A percentile compares a stretch with the other conserved stretches of the same genome.
These are phyloP conservation scores for Mucor racemosus DNA, from an alignment of 371 early-diverging fungal genomes.

Conservation along the genomic window DNA sequence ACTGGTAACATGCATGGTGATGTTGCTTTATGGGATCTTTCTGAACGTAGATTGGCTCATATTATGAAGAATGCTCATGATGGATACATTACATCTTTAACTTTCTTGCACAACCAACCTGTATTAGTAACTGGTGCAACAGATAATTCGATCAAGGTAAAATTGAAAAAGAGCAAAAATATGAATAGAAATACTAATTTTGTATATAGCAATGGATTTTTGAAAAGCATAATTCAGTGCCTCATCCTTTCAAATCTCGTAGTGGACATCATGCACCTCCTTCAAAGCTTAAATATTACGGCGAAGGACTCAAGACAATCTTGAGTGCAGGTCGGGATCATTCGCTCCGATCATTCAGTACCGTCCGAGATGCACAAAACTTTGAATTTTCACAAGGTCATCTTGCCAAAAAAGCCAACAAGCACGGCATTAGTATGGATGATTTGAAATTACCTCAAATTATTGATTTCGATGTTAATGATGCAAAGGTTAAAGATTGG, in stretches of 20 bases:
- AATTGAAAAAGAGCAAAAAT: neutral
- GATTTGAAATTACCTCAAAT: conserved; percentile 78
- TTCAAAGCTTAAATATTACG: conserved; percentile 77
- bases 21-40: conserved; percentile 92
- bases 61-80: conserved; percentile 85
- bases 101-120: conserved; percentile 85
- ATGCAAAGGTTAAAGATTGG: conserved; percentile 81
- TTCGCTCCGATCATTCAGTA: conserved; percentile 79
- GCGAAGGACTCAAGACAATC: conserved; percentile 68
- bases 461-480: conserved; percentile 69
- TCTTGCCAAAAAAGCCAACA: conserved; percentile 68
- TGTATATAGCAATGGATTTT: conserved; percentile 86
- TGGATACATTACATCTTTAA: conserved; percentile 71
- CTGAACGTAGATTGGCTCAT: conserved; percentile 73
- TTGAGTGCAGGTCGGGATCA: conserved; percentile 86
- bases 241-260: conserved; percentile 79
- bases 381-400: conserved; percentile 83
- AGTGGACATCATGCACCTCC: conserved; percentile 91
- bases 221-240: conserved; percentile 81
- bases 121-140: conserved; percentile 85
- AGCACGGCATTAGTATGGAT: conserved; percentile 57
- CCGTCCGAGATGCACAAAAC: conserved; percentile 83
- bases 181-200: neutral
- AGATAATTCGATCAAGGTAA: conserved; percentile 90
- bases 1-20: conserved; percentile 87